Conservation (phyloP, 768 basidiomycete species). For the Pleurotus eryngii region DNA sequence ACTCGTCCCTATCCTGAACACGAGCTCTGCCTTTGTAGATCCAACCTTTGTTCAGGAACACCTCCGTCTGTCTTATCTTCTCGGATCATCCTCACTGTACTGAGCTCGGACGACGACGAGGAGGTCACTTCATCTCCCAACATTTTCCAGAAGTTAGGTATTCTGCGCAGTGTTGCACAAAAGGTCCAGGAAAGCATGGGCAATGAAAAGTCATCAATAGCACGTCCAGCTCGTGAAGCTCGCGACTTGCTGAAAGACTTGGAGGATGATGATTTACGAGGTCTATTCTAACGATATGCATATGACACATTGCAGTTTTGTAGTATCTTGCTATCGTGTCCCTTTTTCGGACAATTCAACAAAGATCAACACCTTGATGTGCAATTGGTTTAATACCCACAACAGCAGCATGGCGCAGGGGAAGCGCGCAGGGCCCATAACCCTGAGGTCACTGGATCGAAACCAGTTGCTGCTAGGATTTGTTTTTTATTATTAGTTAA, state of each 20-base stretch:
- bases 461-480: not conserved
- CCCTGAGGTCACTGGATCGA: constrained; percentile 1
- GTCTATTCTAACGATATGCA: constrained; percentile 33
- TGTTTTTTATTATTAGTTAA: not conserved
- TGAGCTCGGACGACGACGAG: constrained; percentile 42
- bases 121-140: constrained; percentile 30
- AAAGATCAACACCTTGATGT: too few relatives aligned
- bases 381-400: not conserved
- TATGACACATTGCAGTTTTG: too few relatives aligned
- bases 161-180: constrained; percentile 62
- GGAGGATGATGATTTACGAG: constrained; percentile 40
- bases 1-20: constrained; percentile 7
- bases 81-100: constrained; percentile 54
- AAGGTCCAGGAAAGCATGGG: constrained; percentile 70
- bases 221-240: constrained; percentile 81
- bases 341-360: not conserved
- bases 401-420: not conserved
- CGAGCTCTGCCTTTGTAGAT: constrained; percentile 28
- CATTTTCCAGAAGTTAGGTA: constrained; percentile 62
- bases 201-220: constrained; percentile 67
- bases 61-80: constrained; percentile 63
- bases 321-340: not conserved
- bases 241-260: constrained; percentile 60
- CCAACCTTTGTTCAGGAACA: constrained; percentile 65
- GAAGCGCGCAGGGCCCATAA: not conserved